Evolutionary conservation across 345 rosid species (phyloP), one percentile per base, ranked within the genome.

Genomic region (Pugionium cornutum): DNA sequence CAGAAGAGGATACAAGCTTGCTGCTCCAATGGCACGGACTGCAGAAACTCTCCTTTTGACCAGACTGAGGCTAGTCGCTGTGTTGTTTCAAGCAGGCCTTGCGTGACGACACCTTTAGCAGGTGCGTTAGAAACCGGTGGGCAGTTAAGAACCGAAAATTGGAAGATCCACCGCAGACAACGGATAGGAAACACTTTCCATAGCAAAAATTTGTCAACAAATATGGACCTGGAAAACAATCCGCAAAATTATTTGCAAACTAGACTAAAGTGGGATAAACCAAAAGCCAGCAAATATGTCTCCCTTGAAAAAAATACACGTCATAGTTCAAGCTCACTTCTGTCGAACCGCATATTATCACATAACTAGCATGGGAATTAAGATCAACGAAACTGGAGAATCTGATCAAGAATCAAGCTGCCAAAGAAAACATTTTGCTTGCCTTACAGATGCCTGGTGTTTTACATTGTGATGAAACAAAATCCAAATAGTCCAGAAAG

Each of bases 111-210:
- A 69, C 78, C 85, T 80, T 76, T 80, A 32, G 68, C 64, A 49
- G 62, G 84, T 32, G 74, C 45, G 81, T 70, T 76, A 52, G 80
- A 72, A 68, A 69, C 59, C 28, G 95, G 88, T 46, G 95, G 90
- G 70, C 84, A 82, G 58, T 77, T 78, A 64, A 94, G 78, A 74
- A 88, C 87, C 52, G 92, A 82, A 80, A 88, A 88, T 50, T 94
- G 97, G 68, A 94, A 79, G 57, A 90, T 85, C 99, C 97, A 90
- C 72, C 82, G 81, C 62, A 90, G 84, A 82, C 97, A 94, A 72
- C 84, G 68, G 41, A 88, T 52, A 64, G 99, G 96, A 75, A 88
- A 86, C 58, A 94, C 86, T 82, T 94, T 90, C 99, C 99, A 94
- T 2, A 90, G 86, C 72, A 90, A 77, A 80, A 94, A 90, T 60